A percentile compares a stretch with the other conserved stretches of the same genome.
These are phyloP conservation scores for Croton laevigatus DNA, from an alignment of 441 rosid genomes.

Conservation along the genomic window DNA sequence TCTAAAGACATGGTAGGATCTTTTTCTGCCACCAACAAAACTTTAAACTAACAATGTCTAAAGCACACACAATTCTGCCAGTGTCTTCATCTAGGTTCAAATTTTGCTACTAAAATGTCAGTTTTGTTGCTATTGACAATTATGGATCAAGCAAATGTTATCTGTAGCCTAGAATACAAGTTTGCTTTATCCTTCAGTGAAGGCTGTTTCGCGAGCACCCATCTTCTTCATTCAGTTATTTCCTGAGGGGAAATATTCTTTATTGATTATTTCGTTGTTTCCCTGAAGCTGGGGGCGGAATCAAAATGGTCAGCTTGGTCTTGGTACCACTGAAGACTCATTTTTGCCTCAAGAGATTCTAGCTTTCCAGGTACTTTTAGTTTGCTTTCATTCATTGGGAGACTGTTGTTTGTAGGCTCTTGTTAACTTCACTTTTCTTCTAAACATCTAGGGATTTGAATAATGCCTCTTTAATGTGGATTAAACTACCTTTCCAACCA, in stretches of 20 bases:
- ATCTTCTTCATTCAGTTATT: constrained; percentile 2
- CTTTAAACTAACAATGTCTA: neutral
- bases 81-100: neutral
- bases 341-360: constrained; percentile 84
- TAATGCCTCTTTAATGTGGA: neutral
- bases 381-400: neutral
- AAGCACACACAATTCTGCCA: neutral
- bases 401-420: neutral
- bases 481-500: neutral
- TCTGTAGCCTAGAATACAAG: neutral
- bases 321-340: constrained; percentile 83
- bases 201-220: neutral
- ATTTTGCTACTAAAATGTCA: neutral
- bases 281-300: constrained; percentile 93
- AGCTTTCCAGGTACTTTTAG: constrained; percentile 71
- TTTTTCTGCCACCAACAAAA: neutral
- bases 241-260: constrained; percentile 5
- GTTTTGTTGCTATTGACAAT: neutral
- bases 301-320: constrained; percentile 99
- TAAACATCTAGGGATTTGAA: neutral
- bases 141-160: neutral
- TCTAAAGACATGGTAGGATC: neutral
- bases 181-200: neutral
- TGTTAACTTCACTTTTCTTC: constrained; percentile 1
- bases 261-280: constrained; percentile 18